A percentile compares a stretch with the other conserved stretches of the same genome.
phyloP scores from a whole-genome alignment of 495 filamentous ascomycete species.

The Zalerion maritima region DNA sequence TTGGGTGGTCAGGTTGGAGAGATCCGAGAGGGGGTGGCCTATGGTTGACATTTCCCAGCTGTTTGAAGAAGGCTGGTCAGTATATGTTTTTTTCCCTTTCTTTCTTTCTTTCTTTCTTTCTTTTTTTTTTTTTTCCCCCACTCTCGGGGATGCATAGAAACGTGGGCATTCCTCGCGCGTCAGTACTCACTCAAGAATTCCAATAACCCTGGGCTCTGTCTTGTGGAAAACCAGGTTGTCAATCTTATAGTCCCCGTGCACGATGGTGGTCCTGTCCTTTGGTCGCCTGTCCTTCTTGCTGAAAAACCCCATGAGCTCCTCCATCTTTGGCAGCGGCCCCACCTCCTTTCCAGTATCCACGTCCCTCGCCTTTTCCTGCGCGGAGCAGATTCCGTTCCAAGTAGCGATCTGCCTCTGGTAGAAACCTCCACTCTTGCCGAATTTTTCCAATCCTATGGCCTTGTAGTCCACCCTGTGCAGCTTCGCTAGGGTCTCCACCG shows the following conservation, averaged over 20 bases:
- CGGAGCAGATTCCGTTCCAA: constrained; percentile 57
- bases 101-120: too few relatives aligned
- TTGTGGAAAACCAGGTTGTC: constrained; percentile 93
- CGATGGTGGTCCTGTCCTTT: constrained; percentile 57
- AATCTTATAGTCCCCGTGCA: constrained; percentile 97
- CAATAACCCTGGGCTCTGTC: constrained; percentile 77
- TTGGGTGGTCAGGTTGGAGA: constrained; percentile 65
- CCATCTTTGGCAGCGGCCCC: constrained; percentile 68
- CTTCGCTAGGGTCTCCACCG: constrained; percentile 67
- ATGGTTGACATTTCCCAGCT: constrained; percentile 96
- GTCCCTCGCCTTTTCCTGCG: constrained; percentile 62
- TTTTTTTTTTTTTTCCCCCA: too few relatives aligned
- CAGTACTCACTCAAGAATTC: constrained; percentile 65
- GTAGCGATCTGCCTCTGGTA: constrained; percentile 80
- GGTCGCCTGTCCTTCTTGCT: constrained; percentile 51
- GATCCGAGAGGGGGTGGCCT: constrained; percentile 81
- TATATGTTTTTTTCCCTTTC: neutral
- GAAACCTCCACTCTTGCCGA: constrained; percentile 64
- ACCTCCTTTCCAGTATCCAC: constrained; percentile 61
- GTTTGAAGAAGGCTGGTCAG: constrained; percentile 5
- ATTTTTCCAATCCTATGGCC: constrained; percentile 49
- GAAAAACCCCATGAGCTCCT: constrained; percentile 71
- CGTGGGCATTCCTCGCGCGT: too few relatives aligned
- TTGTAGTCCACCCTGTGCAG: constrained; percentile 63
- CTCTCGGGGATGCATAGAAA: too few relatives aligned